Evolutionary conservation across 2,329 filamentous ascomycete genomes (phyloP).

Genomic region (Fusarium sp.): DNA sequence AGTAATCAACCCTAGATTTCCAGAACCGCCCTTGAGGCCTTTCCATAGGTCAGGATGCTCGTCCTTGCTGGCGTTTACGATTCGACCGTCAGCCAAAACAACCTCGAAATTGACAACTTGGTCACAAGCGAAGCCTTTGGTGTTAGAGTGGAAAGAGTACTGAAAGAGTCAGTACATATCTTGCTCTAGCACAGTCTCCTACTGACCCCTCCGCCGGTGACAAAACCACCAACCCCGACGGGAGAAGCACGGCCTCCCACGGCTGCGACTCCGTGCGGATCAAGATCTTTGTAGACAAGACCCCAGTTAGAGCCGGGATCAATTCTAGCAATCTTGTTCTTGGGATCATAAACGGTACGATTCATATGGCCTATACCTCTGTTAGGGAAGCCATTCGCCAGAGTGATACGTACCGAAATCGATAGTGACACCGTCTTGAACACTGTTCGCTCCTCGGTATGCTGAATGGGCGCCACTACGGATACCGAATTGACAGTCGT

Average conservation of each 20-base stretch:
- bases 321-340: not conserved
- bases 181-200: accelerated
- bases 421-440: not conserved
- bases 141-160: not conserved
- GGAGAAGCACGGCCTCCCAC: not conserved
- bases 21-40: not conserved
- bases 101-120: not conserved
- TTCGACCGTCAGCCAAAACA: not conserved
- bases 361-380: not conserved
- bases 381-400: accelerated
- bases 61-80: not conserved
- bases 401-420: not conserved
- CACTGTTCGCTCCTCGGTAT: not conserved
- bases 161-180: not conserved
- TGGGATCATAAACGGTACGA: not conserved
- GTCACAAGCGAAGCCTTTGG: not conserved
- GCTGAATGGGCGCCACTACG: not conserved
- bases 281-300: not conserved
- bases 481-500: not conserved
- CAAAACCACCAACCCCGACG: not conserved
- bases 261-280: not conserved
- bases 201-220: not conserved
- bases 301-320: not conserved
- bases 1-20: not conserved
- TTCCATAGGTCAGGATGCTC: not conserved